These are phyloP conservation scores for Puccinia horiana DNA, from an alignment of 1,284 basidiomycete genomes.

Conservation along the genomic window DNA sequence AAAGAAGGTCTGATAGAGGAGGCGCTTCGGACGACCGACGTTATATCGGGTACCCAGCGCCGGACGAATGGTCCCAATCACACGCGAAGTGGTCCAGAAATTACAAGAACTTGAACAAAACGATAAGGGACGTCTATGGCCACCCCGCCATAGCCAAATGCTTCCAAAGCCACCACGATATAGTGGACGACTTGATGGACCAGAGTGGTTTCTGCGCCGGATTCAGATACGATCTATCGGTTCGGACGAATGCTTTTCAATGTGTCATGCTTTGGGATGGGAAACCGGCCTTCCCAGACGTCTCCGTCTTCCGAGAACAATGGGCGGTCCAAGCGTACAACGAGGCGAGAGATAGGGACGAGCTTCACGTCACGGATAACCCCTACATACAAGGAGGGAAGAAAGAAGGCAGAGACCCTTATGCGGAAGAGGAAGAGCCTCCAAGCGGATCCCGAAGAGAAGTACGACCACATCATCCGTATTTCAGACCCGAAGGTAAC, in stretches of 20 bases:
- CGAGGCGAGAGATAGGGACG: background rate
- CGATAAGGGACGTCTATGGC: background rate
- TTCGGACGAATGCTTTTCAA: background rate
- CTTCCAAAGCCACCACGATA: background rate
- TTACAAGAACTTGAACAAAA: background rate
- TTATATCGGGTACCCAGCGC: background rate
- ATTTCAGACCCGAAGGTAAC: background rate
- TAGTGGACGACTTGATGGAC: background rate
- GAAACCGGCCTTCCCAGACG: background rate
- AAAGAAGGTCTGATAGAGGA: background rate
- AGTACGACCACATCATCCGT: background rate
- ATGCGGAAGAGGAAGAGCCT: too few relatives aligned
- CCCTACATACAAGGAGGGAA: background rate
- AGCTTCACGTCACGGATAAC: background rate
- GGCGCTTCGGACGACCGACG: background rate
- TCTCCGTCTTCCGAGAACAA: background rate
- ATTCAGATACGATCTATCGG: background rate
- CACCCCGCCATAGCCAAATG: background rate
- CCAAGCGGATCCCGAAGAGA: background rate
- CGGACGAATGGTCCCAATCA: constrained; percentile 14
- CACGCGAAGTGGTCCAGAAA: background rate
- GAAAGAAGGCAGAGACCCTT: too few relatives aligned
- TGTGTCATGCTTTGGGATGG: background rate
- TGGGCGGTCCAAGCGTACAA: background rate
- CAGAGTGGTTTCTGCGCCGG: background rate